Evolutionary conservation across 2,329 filamentous ascomycete genomes (phyloP).

Genomic region (Fusarium sp.): DNA sequence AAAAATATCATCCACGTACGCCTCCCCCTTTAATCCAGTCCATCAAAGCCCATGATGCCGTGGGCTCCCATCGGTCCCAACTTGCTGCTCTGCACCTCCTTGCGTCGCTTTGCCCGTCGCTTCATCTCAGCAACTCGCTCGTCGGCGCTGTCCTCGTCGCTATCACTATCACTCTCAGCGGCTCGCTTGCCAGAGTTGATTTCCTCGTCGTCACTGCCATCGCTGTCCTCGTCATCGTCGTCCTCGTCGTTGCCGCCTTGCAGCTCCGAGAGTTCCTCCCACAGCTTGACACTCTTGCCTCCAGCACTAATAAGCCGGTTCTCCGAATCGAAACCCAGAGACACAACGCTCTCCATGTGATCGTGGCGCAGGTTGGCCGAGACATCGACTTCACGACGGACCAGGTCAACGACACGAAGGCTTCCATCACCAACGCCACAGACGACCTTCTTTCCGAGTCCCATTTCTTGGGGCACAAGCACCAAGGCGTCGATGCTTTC

Average conservation of each 20-base stretch:
- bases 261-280: conserved; percentile 80
- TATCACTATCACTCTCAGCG: conserved; percentile 61
- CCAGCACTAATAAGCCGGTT: conserved; percentile 92
- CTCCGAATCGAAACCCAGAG: conserved; percentile 84
- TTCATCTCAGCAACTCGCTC: conserved; percentile 54
- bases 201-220: conserved; percentile 60
- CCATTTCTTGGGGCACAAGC: conserved; percentile 76
- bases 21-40: conserved; percentile 53
- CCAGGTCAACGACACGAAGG: conserved; percentile 81
- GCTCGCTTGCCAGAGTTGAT: conserved; percentile 59
- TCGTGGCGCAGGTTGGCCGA: conserved; percentile 77
- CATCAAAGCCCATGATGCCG: conserved; percentile 63
- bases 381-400: conserved; percentile 76
- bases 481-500: conserved; percentile 86
- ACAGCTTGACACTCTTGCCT: conserved; percentile 88
- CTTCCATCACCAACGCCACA: conserved; percentile 86
- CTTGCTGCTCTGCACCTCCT: conserved; percentile 55
- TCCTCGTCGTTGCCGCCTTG: conserved; percentile 58
- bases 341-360: conserved; percentile 87
- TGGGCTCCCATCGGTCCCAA: conserved; percentile 64
- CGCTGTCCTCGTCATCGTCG: conserved; percentile 60
- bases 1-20: background rate
- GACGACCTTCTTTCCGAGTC: conserved; percentile 78
- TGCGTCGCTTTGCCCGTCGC: conserved; percentile 59
- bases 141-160: conserved; percentile 57